Base-by-base conservation (phyloP, 1,284 basidiomycete genomes). In the Apiotrichum siamense region DNA sequence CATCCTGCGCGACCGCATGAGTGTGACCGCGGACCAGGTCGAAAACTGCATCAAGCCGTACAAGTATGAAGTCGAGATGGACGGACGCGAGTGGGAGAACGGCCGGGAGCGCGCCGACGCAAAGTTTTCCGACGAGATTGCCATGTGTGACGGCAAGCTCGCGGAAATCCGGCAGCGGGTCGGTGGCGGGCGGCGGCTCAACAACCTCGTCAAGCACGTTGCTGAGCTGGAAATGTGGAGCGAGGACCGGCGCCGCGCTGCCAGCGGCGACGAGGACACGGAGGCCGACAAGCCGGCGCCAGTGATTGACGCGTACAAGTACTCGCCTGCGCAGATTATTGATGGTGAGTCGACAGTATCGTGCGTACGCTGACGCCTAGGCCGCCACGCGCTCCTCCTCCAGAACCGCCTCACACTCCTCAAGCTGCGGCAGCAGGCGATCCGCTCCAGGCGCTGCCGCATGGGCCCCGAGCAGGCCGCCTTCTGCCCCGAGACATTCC, bases 41-140 rank as follows among this genome's bases (percentile, higher is more conserved):
- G 96, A 99, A 78, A 99, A 98, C 75, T 96, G 90, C 74, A 96
- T 99, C 78, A 99, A 98, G 76, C 96, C 96, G 27, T 97, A 85
- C 82, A 97, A 98, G 78, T 97, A 97, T 70, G 92, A 97, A 65
- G 85, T 94, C 24, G 79, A 80, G 58, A 72, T 80, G 6, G 89
- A 96, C 59, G 80, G 81, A 12, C 78, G 84, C 36, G 93, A 97
- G 70, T 99, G 96, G 96, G 89, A 91, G 63, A 67, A 78, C 3
- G 94, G 94, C 0, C 78, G 93, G 31, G 78, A 79, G 57, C 78
- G 83, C 45, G 83, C 90, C 0, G 79, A 92, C 47, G 80, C 81
- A 42, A 76, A 93, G 59, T 87, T 96, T 62, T 84, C 89, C 72
- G 82, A 83, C 59, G 96, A 98, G 78, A 77, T 89, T 43, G 70